A percentile compares a stretch with the other conserved stretches of the same genome.
Conservation (phyloP, 352 stramenopile species). For the Phytophthora sansomeana region DNA sequence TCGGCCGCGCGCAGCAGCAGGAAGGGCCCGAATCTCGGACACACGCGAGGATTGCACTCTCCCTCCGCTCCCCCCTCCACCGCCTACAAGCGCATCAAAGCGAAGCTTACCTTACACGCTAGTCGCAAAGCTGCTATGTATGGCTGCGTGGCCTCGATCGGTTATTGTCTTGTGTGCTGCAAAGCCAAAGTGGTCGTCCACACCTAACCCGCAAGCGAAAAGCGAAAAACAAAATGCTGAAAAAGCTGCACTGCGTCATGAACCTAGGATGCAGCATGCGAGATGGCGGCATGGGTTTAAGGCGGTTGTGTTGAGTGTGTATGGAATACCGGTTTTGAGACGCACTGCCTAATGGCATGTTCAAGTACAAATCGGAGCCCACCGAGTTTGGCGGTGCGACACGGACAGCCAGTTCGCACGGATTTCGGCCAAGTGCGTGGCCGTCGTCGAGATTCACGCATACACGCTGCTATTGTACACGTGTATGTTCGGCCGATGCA, state of each 20-base stretch:
- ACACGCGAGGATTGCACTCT: neutral
- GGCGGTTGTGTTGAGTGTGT: neutral
- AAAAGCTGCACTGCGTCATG: conserved; percentile 9
- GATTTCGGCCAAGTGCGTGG: conserved; percentile 2
- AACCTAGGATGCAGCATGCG: neutral
- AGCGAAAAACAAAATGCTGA: conserved; percentile 2
- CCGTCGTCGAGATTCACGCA: neutral
- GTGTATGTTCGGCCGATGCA: neutral
- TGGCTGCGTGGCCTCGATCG: conserved; percentile 11
- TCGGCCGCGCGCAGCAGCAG: neutral
- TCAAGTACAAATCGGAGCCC: conserved; percentile 31
- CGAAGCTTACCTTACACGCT: conserved; percentile 10
- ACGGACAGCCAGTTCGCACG: conserved; percentile 30
- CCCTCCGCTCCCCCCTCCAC: neutral
- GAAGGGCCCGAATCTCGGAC: conserved; percentile 21
- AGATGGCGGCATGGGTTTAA: neutral
- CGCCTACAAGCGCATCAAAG: neutral
- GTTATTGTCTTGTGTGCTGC: conserved; percentile 33
- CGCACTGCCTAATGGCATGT: conserved; percentile 6
- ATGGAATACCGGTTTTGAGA: neutral
- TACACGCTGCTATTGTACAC: neutral
- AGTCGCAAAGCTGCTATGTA: conserved; percentile 16
- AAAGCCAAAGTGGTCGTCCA: conserved; percentile 24
- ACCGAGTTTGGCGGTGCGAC: conserved; percentile 26
- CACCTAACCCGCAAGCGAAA: conserved; percentile 21